Evolutionary conservation across 768 basidiomycete species (phyloP).

Genomic region (Suillus cothurnatus): DNA sequence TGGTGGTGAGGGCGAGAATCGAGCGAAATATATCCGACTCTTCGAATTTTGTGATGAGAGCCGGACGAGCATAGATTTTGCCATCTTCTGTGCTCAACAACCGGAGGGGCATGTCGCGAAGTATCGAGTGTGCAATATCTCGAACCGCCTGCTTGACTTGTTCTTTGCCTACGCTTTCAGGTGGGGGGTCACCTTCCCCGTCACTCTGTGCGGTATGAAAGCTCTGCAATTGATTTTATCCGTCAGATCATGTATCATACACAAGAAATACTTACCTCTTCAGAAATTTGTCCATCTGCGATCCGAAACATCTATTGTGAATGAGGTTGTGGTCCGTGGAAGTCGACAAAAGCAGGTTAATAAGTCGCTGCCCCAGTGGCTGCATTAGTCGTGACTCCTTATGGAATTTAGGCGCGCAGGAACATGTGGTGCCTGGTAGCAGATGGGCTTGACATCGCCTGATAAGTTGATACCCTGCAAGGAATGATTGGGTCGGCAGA

Average conservation of each 20-base stretch:
- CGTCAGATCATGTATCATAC: too few relatives aligned
- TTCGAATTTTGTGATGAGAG: constrained; percentile 19
- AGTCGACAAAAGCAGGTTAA: not conserved
- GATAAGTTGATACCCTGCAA: not conserved
- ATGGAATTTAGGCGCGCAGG: not conserved
- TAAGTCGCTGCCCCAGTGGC: not conserved
- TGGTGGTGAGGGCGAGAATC: constrained; percentile 6
- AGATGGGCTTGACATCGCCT: not conserved
- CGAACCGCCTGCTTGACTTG: constrained; percentile 1
- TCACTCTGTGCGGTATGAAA: not conserved
- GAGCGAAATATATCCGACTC: constrained; percentile 12
- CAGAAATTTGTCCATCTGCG: not conserved
- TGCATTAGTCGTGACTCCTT: not conserved
- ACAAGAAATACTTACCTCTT: not conserved
- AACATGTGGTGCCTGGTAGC: not conserved
- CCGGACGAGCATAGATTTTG: constrained; percentile 22
- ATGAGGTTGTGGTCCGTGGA: not conserved
- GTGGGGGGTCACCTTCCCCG: not conserved
- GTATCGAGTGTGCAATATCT: not conserved
- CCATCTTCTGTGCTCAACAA: constrained; percentile 28
- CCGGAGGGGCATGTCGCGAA: constrained; percentile 23
- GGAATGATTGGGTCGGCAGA: not conserved
- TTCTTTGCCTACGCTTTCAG: not conserved
- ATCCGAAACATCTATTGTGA: not conserved
- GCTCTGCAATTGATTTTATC: not conserved